phyloP scores from a whole-genome alignment of 108 stramenopile genomes.

The Parietichytrium sp. region DNA sequence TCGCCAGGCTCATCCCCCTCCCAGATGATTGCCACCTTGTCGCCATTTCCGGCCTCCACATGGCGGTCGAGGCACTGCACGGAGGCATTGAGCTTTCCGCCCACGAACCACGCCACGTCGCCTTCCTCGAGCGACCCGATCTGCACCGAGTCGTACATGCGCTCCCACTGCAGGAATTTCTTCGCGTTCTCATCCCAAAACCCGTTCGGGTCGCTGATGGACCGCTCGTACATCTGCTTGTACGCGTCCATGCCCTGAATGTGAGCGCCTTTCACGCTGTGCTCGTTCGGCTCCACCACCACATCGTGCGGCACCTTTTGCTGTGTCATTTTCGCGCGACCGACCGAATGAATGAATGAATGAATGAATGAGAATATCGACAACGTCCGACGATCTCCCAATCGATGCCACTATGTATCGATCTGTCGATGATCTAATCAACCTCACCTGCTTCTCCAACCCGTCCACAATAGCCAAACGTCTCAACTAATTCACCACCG shows the following conservation, averaged over 20 bases:
- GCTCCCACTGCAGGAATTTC: not conserved
- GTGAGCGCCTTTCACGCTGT: conserved; percentile 4
- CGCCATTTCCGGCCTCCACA: conserved; percentile 52
- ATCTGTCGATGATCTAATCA: no score
- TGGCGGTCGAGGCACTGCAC: conserved; percentile 62
- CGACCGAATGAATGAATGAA: no score
- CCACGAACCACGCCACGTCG: conserved; percentile 63
- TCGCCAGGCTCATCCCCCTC: conserved; percentile 82
- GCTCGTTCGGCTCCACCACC: not conserved
- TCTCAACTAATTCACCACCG: no score
- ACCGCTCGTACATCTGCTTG: conserved; percentile 34
- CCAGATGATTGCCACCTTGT: conserved; percentile 76
- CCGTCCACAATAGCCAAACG: no score
- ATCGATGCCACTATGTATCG: no score
- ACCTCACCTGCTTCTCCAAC: no score
- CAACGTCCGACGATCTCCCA: no score
- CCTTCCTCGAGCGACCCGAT: conserved; percentile 47
- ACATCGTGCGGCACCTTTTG: not conserved
- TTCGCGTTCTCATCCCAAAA: not conserved
- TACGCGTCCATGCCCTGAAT: not conserved
- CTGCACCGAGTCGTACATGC: not conserved
- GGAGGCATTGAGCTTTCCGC: conserved; percentile 64
- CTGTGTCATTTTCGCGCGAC: no score
- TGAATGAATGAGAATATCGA: no score
- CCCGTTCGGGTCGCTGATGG: not conserved